Base-by-base conservation (phyloP, 768 basidiomycete species). In the Phanerochaete carnosa region DNA sequence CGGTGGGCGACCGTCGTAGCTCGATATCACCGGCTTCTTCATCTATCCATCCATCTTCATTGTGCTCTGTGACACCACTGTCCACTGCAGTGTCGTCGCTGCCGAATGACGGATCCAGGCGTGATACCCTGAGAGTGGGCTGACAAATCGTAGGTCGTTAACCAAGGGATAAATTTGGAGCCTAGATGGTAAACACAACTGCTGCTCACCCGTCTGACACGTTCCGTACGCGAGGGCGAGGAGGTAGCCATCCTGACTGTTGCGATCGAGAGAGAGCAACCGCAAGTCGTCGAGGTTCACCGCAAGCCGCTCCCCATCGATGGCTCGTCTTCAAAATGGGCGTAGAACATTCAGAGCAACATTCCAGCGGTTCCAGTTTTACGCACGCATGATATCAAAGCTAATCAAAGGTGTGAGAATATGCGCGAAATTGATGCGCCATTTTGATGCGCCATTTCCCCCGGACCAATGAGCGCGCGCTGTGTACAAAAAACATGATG, bases 401-500 rank as follows among this genome's bases (percentile, higher is more conserved):
- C 39, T 43, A 43, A 43, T 43, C 39, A 43, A 19, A 43, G 33
- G 13, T 7, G 33, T 35, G 6, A 35, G 7, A 35, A 39, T 16
- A 28, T 6, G 22, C 30, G 13, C 19, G 22, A 8, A 5, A 19
- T 19, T 43, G 39, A 43, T 43, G 39, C 39, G 39, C 39, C 39
- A 7, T 35, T 43, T 43, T 43, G 39, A 43, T 43, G 39, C 39
- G 39, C 39, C 39, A 4, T 43, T 43, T 19, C 39, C 19, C 19
- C 6, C 4, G 33, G 39, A 16, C 62, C 62, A 62, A 62, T 62
- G 43, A 59, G 23, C 26, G 23, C 25, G 28, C 62, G 22, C 50
- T 19, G 33, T 59, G 23, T 25, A 45, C 25, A 62, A 59, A 62
- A 55, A 33, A 22, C n/a, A 46, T 62, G 62, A 62, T 62, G 53